Base-by-base conservation (phyloP, 805 yeast genomes). In the Candida awuae region DNA sequence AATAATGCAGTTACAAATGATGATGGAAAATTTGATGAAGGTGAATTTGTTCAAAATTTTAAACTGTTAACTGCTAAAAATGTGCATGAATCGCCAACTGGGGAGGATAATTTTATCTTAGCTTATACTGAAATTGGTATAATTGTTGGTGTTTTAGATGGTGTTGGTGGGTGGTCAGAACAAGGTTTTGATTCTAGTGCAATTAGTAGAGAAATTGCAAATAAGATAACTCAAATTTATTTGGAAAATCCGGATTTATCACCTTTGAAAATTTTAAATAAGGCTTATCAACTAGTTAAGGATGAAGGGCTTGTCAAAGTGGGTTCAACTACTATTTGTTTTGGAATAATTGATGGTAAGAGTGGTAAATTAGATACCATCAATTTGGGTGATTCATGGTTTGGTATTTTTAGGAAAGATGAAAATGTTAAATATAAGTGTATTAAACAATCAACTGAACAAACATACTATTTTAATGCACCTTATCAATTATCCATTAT, bases 111-210 rank as follows among this genome's bases (percentile, higher is more conserved):
- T 53, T 77, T 68, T 50, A 75, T 83, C 42, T 65, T 78, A 20
- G 67, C 75, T 8, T 59, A 59, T 17, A 62, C 62, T 21, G 62
- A 63, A 35, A 67, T 70, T 3, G 61, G 59, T 21, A 45, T 80
- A 0, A 73, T 81, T 4, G 68, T 78, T n/a, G 94, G 90, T 17
- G 92, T 84, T 4, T 82, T 96, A 6, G 98, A 90, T 62, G 98
- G 98, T 12, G 97, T 92, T 4, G 97, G 97, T 13, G 97, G 97
- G 3, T 90, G 97, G 97, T 74, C 84, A 1, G 92, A 84, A 44
- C 80, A 84, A 34, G 97, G 97, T 0, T 82, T 77, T 51, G 96
- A 90, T 57, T 84, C 95, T 2, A 73, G 86, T 42, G 90, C 90
- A 7, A 84, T 90, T 43, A 79, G 92, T 29, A 69, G 94, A 49